Base-by-base conservation (phyloP, 495 filamentous ascomycete genomes). In the Penicillium bovifimosum region DNA sequence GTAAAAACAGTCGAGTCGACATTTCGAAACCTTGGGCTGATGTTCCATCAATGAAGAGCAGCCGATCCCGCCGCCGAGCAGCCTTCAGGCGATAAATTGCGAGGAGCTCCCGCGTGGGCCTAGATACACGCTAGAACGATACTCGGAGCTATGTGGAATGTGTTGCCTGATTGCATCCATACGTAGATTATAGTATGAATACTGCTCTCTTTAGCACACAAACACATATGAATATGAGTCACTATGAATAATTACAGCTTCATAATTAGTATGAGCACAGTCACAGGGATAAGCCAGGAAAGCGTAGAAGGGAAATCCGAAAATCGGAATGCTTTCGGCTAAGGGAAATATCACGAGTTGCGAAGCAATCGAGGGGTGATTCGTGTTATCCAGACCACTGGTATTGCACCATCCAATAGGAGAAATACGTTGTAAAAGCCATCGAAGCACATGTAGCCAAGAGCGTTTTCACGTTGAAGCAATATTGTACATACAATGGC, bases 91-190 rank as follows among this genome's bases (percentile, higher is more conserved):
- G 24, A 39, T 48, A 48, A 48, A 48, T n/a, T n/a, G n/a, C n/a
- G n/a, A n/a, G n/a, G n/a, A n/a, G n/a, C n/a, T n/a, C n/a, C n/a
- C n/a, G n/a, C n/a, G n/a, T n/a, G n/a, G n/a, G n/a, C n/a, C 18
- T 38, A 10, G n/a, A 48, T 39, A 14, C 41, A 47, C 33, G 33
- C 46, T 39, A 48, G 26, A 31, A 27, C 46, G 46, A 34, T 29
- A 39, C 16, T 48, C 46, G 26, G 13, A 29, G 38, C 41, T 43
- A 26, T 16, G 8, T 24, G 20, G 20, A 4, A 27, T 8, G 13
- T 27, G 24, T 41, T n/a, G n/a, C n/a, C n/a, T n/a, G n/a, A n/a
- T n/a, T n/a, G 39, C 39, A 17, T 36, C 20, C 2, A 17, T 26
- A 20, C 16, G 29, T 45, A 24, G 0, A 10, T 5, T 33, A 17